Evolutionary conservation across 176 grass and related monocot genomes (phyloP), one percentile per base, ranked within the genome.

Genomic region (Phragmites australis): DNA sequence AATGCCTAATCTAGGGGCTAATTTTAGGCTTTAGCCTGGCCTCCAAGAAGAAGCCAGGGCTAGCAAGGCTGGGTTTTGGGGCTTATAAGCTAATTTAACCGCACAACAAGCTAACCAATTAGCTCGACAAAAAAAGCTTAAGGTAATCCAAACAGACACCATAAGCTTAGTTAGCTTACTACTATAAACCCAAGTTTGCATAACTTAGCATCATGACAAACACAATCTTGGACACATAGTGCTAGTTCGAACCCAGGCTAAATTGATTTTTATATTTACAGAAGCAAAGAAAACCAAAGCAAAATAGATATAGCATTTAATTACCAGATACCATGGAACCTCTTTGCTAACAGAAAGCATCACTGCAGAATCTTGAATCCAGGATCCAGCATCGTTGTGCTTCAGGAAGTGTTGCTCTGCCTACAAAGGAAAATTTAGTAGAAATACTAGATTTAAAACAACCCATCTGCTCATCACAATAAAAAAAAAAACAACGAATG

Each of bases 311-410:
- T 2, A 78, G 14, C 34, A 68, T 62, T 56, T 25, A 82, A 80
- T 81, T 94, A 99, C 96, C 96, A 99, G 86, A 71, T 91, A 99
- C 96, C 96, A 99, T 30, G 96, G 92, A 85, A 85, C 88, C 57
- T 99, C 96, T 88, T 90, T 99, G 74, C 88, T 93, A 79, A 81
- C 81, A 44, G 92, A 91, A 86, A 92, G 74, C 86, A 99, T 89
- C 78, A 94, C 68, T 4, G 92, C 90, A 63, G 92, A 99, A 81
- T 95, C 96, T 82, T 95, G 96, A 75, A 94, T 93, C 96, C 96
- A 98, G 68, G 96, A 98, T 57, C 92, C 96, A 80, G 90, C 90
- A 87, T 99, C 96, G 9, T 95, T 99, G 77, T 95, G 88, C 79
- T 99, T 99, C 62, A 99, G 77, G 75, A 99, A 99, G 81, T 95